Evolutionary conservation across 2,329 filamentous ascomycete species (phyloP).

Genomic region (Sordariomycetes sp.): DNA sequence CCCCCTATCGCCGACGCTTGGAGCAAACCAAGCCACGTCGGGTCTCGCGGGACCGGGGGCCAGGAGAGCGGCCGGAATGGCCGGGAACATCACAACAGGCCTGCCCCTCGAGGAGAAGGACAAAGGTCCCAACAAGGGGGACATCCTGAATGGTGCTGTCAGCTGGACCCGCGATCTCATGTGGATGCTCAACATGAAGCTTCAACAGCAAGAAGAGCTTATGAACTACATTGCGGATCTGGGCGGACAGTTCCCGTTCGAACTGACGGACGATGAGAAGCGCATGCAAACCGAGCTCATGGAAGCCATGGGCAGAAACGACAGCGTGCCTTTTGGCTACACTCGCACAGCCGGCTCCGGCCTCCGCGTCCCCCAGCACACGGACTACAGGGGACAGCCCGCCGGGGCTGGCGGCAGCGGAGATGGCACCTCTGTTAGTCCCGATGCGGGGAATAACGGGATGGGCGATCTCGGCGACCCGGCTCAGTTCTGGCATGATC

Average conservation of each 20-base stretch:
- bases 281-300: slow-evolving; percentile 91
- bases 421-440: not conserved
- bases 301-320: slow-evolving; percentile 76
- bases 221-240: slow-evolving; percentile 63
- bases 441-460: not conserved
- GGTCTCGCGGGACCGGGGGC: slow-evolving; percentile 78
- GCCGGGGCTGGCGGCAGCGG: not conserved
- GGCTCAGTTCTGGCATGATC: slow-evolving; percentile 55
- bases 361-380: slow-evolving; percentile 84
- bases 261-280: slow-evolving; percentile 81
- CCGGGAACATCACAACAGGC: slow-evolving; percentile 82
- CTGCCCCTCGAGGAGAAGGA: slow-evolving; percentile 94
- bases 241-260: slow-evolving; percentile 68
- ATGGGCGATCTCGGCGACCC: slow-evolving; percentile 35
- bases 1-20: slow-evolving; percentile 74
- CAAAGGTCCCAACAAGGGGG: slow-evolving; percentile 96
- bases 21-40: slow-evolving; percentile 72
- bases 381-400: slow-evolving; percentile 73
- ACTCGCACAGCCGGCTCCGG: slow-evolving; percentile 74
- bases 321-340: slow-evolving; percentile 67
- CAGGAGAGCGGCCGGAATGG: slow-evolving; percentile 59
- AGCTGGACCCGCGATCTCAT: slow-evolving; percentile 96
- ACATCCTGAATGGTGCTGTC: slow-evolving; percentile 93
- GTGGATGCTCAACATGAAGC: slow-evolving; percentile 88
- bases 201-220: slow-evolving; percentile 83